These are phyloP conservation scores for Pseudopyricularia javanii DNA, from an alignment of 2,329 filamentous ascomycete genomes.

Conservation along the genomic window DNA sequence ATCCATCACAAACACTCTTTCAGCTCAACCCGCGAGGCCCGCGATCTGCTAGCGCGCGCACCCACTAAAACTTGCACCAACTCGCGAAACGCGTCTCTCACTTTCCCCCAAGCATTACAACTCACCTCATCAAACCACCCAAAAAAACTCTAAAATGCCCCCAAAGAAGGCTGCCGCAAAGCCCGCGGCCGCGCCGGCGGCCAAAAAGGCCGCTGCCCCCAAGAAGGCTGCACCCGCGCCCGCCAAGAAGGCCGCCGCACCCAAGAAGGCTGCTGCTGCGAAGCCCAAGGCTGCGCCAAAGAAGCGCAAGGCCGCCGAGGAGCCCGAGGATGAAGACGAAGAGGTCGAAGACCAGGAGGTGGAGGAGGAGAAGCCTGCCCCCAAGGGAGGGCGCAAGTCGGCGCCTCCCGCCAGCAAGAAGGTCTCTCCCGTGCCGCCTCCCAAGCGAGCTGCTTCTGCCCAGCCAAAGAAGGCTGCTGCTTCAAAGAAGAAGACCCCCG, in stretches of 20 bases:
- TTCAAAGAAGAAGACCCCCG: conserved; percentile 5
- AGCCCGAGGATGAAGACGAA: conserved; percentile 1
- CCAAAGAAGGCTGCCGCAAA: conserved; percentile 16
- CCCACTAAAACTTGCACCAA: not conserved
- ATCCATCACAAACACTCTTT: not conserved
- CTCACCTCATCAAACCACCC: not conserved
- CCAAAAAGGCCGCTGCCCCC: conserved; percentile 5
- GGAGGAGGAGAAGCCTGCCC: not conserved
- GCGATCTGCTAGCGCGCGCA: not conserved
- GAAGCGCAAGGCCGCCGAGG: conserved; percentile 1
- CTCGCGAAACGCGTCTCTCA: not conserved
- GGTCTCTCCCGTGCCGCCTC: conserved; percentile 2
- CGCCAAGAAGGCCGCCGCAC: conserved; percentile 5
- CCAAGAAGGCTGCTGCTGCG: conserved; percentile 5
- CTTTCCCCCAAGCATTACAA: not conserved
- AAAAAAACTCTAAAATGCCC: not conserved
- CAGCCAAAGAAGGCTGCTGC: conserved; percentile 7
- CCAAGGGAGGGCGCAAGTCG: not conserved
- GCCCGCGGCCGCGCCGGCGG: conserved; percentile 3
- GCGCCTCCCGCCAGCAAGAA: conserved; percentile 5
- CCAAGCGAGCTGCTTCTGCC: conserved; percentile 2
- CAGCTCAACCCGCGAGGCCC: not conserved
- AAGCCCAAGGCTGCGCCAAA: not conserved
- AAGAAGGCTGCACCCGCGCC: conserved; percentile 8
- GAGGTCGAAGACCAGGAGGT: conserved; percentile 1